Percentiles rank a stretch among this genome's conserved stretches.
Conservation (phyloP, 1,139 yeast genomes). For the Lizanozyma gosingica region DNA sequence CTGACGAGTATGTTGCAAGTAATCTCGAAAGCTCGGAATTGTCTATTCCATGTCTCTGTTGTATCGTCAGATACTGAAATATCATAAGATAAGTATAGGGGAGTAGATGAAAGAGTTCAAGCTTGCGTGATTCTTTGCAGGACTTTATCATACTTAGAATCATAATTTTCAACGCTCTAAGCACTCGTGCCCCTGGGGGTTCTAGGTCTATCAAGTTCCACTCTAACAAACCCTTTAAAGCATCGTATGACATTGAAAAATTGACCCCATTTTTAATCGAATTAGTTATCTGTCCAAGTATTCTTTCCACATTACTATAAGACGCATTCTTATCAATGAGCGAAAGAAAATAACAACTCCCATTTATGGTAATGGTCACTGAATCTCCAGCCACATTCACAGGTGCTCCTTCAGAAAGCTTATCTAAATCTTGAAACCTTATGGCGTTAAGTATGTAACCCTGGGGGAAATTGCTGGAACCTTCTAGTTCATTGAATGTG, state of each 20-base stretch:
- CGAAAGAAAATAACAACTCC: constrained; percentile 17
- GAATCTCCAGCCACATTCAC: constrained; percentile 13
- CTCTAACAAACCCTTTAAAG: constrained; percentile 17
- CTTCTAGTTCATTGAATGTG: not conserved
- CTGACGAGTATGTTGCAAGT: not conserved
- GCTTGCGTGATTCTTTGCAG: not conserved
- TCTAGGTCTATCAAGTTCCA: constrained; percentile 29
- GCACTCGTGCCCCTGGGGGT: constrained; percentile 8
- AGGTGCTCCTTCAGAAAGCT: constrained; percentile 17
- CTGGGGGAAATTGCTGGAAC: constrained; percentile 6
- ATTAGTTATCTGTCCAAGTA: constrained; percentile 10
- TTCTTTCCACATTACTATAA: constrained; percentile 8
- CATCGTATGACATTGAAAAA: constrained; percentile 10
- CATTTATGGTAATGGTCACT: constrained; percentile 12
- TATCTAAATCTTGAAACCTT: constrained; percentile 9
- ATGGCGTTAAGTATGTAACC: constrained; percentile 12
- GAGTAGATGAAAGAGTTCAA: not conserved
- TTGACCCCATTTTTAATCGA: constrained; percentile 2
- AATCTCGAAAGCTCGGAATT: not conserved
- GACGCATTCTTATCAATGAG: constrained; percentile 19
- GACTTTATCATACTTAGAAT: not conserved
- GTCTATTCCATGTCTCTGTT: not conserved
- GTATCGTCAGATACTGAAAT: not conserved
- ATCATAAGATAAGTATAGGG: not conserved
- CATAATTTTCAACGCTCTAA: not conserved